Evolutionary conservation across 768 basidiomycete species (phyloP).

Genomic region (Nevesoporus exiguus): DNA sequence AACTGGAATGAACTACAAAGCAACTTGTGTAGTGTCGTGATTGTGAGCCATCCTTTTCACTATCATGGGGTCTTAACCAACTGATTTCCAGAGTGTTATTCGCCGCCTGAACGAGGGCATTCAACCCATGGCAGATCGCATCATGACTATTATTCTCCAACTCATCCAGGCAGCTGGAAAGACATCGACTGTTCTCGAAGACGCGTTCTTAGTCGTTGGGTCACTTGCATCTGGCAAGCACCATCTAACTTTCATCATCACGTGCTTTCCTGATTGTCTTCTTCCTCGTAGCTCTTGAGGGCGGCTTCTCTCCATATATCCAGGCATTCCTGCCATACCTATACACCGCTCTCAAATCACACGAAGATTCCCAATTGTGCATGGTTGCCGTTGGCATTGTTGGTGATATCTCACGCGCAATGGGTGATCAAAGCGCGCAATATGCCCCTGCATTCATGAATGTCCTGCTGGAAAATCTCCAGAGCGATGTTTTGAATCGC

Average conservation of each 20-base stretch:
- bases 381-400: slow-evolving; percentile 95
- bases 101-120: slow-evolving; percentile 82
- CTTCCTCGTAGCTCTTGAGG: slow-evolving; percentile 60
- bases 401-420: slow-evolving; percentile 93
- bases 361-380: slow-evolving; percentile 95
- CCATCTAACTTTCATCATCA: background rate
- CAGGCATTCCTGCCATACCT: slow-evolving; percentile 82
- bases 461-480: slow-evolving; percentile 85
- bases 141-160: slow-evolving; percentile 88
- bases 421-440: slow-evolving; percentile 78
- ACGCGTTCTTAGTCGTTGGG: slow-evolving; percentile 93
- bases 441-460: slow-evolving; percentile 91
- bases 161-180: slow-evolving; percentile 87
- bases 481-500: slow-evolving; percentile 85
- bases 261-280: background rate
- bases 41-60: slow-evolving; percentile 47
- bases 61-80: background rate
- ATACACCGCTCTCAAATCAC: slow-evolving; percentile 82
- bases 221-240: slow-evolving; percentile 69
- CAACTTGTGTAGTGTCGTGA: slow-evolving; percentile 88
- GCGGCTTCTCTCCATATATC: slow-evolving; percentile 78
- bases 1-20: slow-evolving; percentile 99
- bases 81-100: slow-evolving; percentile 64
- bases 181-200: slow-evolving; percentile 92
- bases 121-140: slow-evolving; percentile 84